A percentile compares a stretch with the other conserved stretches of the same genome.
These are phyloP conservation scores for Quercus aquifolioides DNA, from an alignment of 306 rosid species.

Conservation along the genomic window DNA sequence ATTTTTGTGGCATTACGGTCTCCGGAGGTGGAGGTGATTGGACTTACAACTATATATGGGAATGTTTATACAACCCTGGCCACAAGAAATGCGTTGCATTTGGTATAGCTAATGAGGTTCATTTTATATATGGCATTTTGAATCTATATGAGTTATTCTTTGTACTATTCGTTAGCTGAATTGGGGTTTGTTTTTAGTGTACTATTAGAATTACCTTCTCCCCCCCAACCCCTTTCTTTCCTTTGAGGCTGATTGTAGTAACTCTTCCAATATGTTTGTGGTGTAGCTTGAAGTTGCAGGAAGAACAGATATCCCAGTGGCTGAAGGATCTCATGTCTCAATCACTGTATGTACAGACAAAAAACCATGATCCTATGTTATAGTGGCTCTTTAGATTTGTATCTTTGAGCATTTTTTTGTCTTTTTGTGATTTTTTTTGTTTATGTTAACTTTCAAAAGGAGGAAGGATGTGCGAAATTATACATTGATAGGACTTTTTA, in stretches of 20 bases:
- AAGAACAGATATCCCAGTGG: constrained; percentile 93
- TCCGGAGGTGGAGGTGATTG: constrained; percentile 78
- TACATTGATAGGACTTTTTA: neutral
- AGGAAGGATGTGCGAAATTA: neutral
- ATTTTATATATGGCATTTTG: neutral
- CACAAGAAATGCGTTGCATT: constrained; percentile 89
- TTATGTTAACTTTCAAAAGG: neutral
- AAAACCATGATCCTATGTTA: neutral
- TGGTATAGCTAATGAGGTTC: constrained; percentile 44
- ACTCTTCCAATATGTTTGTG: neutral
- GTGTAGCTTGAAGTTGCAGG: constrained; percentile 85
- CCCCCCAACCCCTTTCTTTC: neutral
- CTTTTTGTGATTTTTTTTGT: neutral
- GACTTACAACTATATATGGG: constrained; percentile 85
- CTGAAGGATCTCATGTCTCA: constrained; percentile 92
- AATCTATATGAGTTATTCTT: neutral
- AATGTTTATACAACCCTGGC: constrained; percentile 87
- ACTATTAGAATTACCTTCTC: too few species aligned
- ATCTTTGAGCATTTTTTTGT: neutral
- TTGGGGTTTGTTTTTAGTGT: too few species aligned
- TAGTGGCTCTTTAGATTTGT: neutral
- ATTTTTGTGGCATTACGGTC: constrained; percentile 79
- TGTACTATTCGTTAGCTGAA: too few species aligned
- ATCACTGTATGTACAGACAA: constrained; percentile 49
- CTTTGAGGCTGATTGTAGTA: neutral